Evolutionary conservation across 768 basidiomycete genomes (phyloP).

Genomic region (Tubosaeta brunneosetosa): DNA sequence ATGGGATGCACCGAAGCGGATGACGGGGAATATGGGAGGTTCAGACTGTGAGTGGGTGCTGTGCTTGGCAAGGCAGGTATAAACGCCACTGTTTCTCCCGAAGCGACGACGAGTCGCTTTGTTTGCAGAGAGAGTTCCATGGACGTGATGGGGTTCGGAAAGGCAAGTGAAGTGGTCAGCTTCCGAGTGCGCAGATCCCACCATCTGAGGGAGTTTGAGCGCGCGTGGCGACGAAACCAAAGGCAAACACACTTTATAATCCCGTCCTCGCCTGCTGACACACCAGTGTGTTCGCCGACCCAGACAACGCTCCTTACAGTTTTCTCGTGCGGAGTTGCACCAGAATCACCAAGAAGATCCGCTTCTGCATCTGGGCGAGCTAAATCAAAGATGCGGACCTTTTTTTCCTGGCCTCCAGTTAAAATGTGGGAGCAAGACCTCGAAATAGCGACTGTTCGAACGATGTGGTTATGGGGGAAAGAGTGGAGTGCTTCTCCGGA

Average conservation of each 20-base stretch:
- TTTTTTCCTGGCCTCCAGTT: conserved; percentile 96
- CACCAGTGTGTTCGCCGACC: conserved; percentile 83
- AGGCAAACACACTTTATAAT: conserved; percentile 63
- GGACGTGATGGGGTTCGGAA: conserved; percentile 80
- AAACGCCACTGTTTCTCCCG: conserved; percentile 90
- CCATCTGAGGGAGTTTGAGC: conserved; percentile 57
- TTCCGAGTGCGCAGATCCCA: conserved; percentile 88
- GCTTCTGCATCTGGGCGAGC: conserved; percentile 82
- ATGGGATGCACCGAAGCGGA: conserved; percentile 94
- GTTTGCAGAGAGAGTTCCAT: conserved; percentile 89
- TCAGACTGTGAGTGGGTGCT: conserved; percentile 67
- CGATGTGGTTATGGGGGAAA: conserved; percentile 98
- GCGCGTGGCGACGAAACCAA: not conserved
- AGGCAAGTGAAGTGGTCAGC: conserved; percentile 63
- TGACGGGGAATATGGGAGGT: conserved; percentile 81
- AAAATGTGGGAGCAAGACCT: conserved; percentile 65
- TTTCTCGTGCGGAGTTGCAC: conserved; percentile 72
- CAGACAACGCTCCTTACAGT: conserved; percentile 91
- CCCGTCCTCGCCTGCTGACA: conserved; percentile 91
- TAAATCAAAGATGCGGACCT: conserved; percentile 92
- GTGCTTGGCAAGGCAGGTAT: conserved; percentile 68
- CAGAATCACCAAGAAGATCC: conserved; percentile 64
- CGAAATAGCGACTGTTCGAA: conserved; percentile 89
- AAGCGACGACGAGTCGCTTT: conserved; percentile 81
- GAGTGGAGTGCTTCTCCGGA: conserved; percentile 85